Base-by-base conservation (phyloP, 768 basidiomycete species). In the Cyclocybe cylindracea region DNA sequence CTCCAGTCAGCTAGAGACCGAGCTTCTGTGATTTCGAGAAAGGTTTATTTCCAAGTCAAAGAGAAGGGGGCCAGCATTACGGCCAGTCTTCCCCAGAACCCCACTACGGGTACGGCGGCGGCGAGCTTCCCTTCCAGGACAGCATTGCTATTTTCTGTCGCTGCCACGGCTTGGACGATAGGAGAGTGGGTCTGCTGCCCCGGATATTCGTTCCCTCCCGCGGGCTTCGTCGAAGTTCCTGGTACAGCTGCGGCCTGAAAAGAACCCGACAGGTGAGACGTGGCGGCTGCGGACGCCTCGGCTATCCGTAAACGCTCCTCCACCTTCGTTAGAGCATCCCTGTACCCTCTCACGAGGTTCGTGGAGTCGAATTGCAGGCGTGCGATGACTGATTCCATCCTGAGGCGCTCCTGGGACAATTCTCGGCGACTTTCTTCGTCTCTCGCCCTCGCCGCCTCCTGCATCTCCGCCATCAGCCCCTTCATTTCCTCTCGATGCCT, bases 401-500 rank as follows among this genome's bases (percentile, higher is more conserved):
- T 56, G 10, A 32, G 39, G 0, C 55, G 47, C 38, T 62, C 61
- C 40, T 48, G 39, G 3, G 39, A 10, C 5, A 62, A 48, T 44
- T 62, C 61, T 34, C 54, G 36, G 13, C 59, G 52, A n/a, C 53
- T 53, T 49, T 62, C 59, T 46, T 62, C 57, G 40, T 62, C 61
- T 39, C 61, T 38, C 18, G 38, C 45, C 43, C 55, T 39, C 3
- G 52, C 54, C 11, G 55, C 57, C 10, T 60, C 70, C 56, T 75
- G 69, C 69, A 80, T 78, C 51, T 83, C 79, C 7, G 66, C 58
- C 50, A 75, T 70, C 14, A 86, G 66, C 4, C 65, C 66, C 38
- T 66, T 64, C 59, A 83, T 64, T 57, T 85, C 83, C n/a, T 73
- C 66, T 32, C 74, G 66, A 54, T 80, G 77, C 34, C 72, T 69